These are phyloP conservation scores for Paramecium octaurelia DNA, from an alignment of 73 alveolate species.

Conservation along the genomic window DNA sequence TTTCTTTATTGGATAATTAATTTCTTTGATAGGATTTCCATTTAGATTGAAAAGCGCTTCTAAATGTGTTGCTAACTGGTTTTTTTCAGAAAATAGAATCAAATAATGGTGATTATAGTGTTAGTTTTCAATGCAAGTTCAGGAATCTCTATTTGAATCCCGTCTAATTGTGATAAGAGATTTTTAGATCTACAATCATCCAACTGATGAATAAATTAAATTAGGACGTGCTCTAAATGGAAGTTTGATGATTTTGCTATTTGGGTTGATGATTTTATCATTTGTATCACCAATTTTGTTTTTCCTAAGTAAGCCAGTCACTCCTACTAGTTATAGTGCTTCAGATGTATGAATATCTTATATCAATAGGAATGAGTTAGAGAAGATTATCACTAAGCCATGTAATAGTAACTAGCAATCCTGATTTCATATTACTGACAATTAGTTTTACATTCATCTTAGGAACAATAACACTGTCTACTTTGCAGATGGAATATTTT, in stretches of 20 bases:
- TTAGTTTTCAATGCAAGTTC: slow-evolving; percentile 41
- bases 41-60: slow-evolving; percentile 14
- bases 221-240: not conserved
- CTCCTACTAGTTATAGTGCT: slow-evolving; percentile 47
- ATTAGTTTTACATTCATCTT: slow-evolving; percentile 35
- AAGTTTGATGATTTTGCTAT: not conserved
- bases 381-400: slow-evolving; percentile 20
- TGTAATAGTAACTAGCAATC: not conserved
- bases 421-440: not conserved
- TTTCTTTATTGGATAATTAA: slow-evolving; percentile 32
- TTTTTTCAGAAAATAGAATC: slow-evolving; percentile 39
- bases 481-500: not conserved
- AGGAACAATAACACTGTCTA: slow-evolving; percentile 24
- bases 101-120: slow-evolving; percentile 21
- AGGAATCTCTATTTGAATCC: slow-evolving; percentile 35
- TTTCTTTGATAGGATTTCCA: slow-evolving; percentile 36
- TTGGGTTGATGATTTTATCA: slow-evolving; percentile 8
- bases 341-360: slow-evolving; percentile 1
- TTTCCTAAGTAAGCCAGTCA: not conserved
- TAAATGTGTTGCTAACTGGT: slow-evolving; percentile 44
- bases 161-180: not conserved
- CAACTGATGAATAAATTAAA: not conserved
- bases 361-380: slow-evolving; percentile 14
- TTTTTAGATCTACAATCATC: not conserved
- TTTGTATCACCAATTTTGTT: not conserved